phyloP scores from a whole-genome alignment of 768 basidiomycete species.

The Rhodotorula graminis region DNA sequence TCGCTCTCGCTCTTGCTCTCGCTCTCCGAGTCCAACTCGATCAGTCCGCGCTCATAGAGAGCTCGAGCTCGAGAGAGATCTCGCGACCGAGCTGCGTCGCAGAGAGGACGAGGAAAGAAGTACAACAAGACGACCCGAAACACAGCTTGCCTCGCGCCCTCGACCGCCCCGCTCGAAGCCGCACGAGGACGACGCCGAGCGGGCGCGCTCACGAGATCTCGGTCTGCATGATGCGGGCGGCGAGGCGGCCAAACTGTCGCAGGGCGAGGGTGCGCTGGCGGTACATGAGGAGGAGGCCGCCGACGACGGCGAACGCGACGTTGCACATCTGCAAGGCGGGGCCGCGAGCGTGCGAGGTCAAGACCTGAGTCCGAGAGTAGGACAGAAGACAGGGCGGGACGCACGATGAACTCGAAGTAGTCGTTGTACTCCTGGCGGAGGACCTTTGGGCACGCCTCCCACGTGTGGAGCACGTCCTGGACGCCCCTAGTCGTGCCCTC shows the following conservation, averaged over 20 bases:
- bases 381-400: not conserved
- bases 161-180: not conserved
- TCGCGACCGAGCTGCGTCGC: too few species aligned
- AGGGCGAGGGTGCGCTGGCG: constrained; percentile 25
- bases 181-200: not conserved
- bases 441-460: constrained; percentile 25
- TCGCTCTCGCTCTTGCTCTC: too few species aligned
- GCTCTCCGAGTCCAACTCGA: too few species aligned
- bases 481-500: not conserved
- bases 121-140: too few species aligned
- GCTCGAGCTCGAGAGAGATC: too few species aligned
- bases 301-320: constrained; percentile 15
- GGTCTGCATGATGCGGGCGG: constrained; percentile 33
- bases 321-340: constrained; percentile 29
- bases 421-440: constrained; percentile 22
- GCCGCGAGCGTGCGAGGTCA: too few species aligned
- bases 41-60: too few species aligned
- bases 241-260: constrained; percentile 24
- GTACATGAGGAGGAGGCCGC: constrained; percentile 4
- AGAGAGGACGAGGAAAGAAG: too few species aligned
- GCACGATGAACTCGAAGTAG: constrained; percentile 33
- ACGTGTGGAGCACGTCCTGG: constrained; percentile 7
- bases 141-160: too few species aligned
- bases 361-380: too few species aligned
- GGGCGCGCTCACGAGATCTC: not conserved